Evolutionary conservation across 2,329 filamentous ascomycete genomes (phyloP), one percentile per base, ranked within the genome.

Genomic region (Aureobasidium namibiae): DNA sequence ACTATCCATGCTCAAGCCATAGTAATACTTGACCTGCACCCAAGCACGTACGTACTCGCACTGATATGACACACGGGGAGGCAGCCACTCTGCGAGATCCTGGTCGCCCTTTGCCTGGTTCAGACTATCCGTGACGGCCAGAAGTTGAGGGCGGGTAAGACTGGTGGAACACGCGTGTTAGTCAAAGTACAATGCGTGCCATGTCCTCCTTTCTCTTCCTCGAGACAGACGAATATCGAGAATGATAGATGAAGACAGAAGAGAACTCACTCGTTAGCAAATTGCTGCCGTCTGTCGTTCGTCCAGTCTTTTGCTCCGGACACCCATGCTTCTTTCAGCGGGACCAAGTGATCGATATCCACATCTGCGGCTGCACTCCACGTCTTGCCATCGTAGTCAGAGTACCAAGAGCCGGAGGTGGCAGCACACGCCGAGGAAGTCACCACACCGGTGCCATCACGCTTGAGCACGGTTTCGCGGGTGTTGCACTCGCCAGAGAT

Each of bases 341-440:
- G 89, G 2, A 95, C 88, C 74, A 94, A 79, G 70, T 94, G 90
- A 70, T 94, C 90, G 61, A 94, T 92, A 65, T 92, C 88, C 1
- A 94, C 71, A 65, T 92, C 87, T 18, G 78, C 81, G 1, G 88
- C 82, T 0, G 77, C 75, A 0, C 82, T 86, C 86, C 87, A 90
- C 1, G 78, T 83, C 0, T 75, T 85, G 16, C 88, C 88, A 67
- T 92, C 89, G 69, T 88, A 94, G 0, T 87, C 86, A 36, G 82
- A 86, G 41, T 70, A 73, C 89, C 90, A 94, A 0, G 75, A 78
- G 4, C 90, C 89, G 3, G 81, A 83, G 0, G 79, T 85, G 0
- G 87, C 72, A 1, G 79, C 73, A 72, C 89, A 95, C 34, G 80
- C 76, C 13, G 72, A 75, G 70, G 80, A 78, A 36, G 80, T 78